Percentiles rank a stretch among this genome's conserved stretches.
Conservation (phyloP, 2,329 filamentous ascomycete genomes). For the Lecanoromycetidae sp. region DNA sequence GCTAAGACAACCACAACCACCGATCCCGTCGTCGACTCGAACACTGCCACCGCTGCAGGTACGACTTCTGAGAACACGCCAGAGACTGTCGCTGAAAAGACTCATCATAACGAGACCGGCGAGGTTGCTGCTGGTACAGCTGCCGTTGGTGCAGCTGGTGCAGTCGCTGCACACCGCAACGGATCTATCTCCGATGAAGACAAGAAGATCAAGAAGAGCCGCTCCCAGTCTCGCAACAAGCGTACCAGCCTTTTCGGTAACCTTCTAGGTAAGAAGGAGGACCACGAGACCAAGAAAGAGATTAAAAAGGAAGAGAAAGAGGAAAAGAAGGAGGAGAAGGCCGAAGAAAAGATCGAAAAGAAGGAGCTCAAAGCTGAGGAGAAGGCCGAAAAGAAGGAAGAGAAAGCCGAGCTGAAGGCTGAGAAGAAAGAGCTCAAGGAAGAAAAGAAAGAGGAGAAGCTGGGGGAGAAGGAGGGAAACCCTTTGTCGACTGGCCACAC, state of each 20-base stretch:
- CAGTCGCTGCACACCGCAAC: slow-evolving; percentile 24
- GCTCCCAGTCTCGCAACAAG: slow-evolving; percentile 46
- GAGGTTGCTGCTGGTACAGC: slow-evolving; percentile 30
- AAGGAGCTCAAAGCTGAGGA: slow-evolving; percentile 12
- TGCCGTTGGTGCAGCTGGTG: slow-evolving; percentile 26
- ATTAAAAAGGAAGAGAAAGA: slow-evolving; percentile 21
- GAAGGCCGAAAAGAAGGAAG: slow-evolving; percentile 12
- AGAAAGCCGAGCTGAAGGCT: slow-evolving; percentile 10
- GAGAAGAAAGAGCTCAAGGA: slow-evolving; percentile 18
- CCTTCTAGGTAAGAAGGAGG: slow-evolving; percentile 51
- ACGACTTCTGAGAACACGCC: slow-evolving; percentile 20
- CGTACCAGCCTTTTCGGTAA: slow-evolving; percentile 46
- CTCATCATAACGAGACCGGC: slow-evolving; percentile 28
- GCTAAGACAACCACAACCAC: slow-evolving; percentile 24
- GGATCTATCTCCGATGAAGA: slow-evolving; percentile 35
- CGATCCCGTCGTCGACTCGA: slow-evolving; percentile 21
- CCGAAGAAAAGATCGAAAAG: slow-evolving; percentile 14
- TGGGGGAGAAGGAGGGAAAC: slow-evolving; percentile 24
- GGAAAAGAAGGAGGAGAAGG: slow-evolving; percentile 20
- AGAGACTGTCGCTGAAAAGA: slow-evolving; percentile 15
- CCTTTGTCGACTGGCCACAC: neutral
- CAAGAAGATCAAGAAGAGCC: slow-evolving; percentile 45
- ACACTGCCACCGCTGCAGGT: slow-evolving; percentile 7
- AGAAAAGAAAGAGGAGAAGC: slow-evolving; percentile 19
- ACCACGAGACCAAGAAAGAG: slow-evolving; percentile 33